phyloP scores from a whole-genome alignment of 2,329 filamentous ascomycete genomes.

The Aureobasidium sp. region DNA sequence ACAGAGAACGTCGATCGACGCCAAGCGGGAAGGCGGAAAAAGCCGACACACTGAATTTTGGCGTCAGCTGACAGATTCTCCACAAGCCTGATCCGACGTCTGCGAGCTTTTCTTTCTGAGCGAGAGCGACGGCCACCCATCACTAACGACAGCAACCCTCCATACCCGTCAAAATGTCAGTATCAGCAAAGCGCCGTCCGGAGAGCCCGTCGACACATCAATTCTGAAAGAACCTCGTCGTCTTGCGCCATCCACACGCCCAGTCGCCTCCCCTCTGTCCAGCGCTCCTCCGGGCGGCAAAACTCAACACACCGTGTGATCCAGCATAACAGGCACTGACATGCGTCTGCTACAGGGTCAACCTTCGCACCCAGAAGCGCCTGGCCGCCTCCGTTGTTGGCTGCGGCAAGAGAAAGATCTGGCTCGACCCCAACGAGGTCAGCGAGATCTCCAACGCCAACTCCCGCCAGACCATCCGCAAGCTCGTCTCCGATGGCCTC shows the following conservation, averaged over 20 bases:
- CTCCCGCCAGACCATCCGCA: slow-evolving; percentile 99
- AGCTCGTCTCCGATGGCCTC: slow-evolving; percentile 98
- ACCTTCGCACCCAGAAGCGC: slow-evolving; percentile 99
- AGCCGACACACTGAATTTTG: too few relatives aligned
- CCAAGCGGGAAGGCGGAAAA: slow-evolving; percentile 7
- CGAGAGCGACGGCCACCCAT: slow-evolving; percentile 14
- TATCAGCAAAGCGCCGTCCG: slow-evolving; percentile 13
- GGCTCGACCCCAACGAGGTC: slow-evolving; percentile 99
- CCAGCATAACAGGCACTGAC: slow-evolving; percentile 16
- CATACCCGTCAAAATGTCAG: slow-evolving; percentile 16
- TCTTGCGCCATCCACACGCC: slow-evolving; percentile 2
- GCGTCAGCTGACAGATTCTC: too few relatives aligned
- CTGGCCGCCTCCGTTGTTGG: slow-evolving; percentile 97
- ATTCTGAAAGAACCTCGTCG: slow-evolving; percentile 12
- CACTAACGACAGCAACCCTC: slow-evolving; percentile 15
- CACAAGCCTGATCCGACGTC: slow-evolving; percentile 3
- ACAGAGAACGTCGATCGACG: background rate
- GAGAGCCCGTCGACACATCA: slow-evolving; percentile 8
- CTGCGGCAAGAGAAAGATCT: slow-evolving; percentile 99
- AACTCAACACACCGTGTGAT: slow-evolving; percentile 7
- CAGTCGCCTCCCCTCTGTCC: background rate
- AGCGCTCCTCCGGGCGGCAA: slow-evolving; percentile 15
- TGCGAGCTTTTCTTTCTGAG: slow-evolving; percentile 11
- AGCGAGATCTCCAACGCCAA: slow-evolving; percentile 99
- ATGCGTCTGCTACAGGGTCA: slow-evolving; percentile 64